Percentiles rank a stretch among this genome's conserved stretches.
Conservation (phyloP, 208 protist genomes). For the Blechomonas ayalai region DNA sequence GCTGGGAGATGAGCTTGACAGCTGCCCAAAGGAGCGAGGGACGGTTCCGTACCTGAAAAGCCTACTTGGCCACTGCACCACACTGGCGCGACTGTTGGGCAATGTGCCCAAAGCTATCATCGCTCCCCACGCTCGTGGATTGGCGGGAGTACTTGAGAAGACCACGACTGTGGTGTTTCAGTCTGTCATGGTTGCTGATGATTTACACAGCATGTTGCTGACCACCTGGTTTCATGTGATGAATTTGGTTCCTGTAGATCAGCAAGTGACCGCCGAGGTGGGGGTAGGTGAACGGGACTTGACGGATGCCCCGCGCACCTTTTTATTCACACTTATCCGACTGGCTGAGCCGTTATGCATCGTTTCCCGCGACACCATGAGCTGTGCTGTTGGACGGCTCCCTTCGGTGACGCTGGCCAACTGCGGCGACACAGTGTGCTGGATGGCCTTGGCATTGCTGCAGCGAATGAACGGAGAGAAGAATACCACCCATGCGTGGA, state of each 20-base stretch:
- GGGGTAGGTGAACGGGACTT: too few relatives aligned
- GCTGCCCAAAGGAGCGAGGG: background rate
- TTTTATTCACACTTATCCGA: constrained; percentile 28
- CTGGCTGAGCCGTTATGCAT: constrained; percentile 15
- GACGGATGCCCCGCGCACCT: background rate
- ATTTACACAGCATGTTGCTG: constrained; percentile 32
- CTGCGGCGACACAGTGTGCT: constrained; percentile 31
- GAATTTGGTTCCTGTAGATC: constrained; percentile 20
- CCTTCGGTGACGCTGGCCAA: background rate
- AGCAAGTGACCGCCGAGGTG: background rate
- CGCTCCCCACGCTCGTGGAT: constrained; percentile 5
- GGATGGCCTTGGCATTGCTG: constrained; percentile 65
- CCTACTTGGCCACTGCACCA: constrained; percentile 7
- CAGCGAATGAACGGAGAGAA: constrained; percentile 52
- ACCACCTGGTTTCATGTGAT: constrained; percentile 56
- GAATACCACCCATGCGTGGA: constrained; percentile 36
- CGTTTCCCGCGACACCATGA: background rate
- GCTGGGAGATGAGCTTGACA: constrained; percentile 18
- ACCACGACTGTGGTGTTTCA: constrained; percentile 12
- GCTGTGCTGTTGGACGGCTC: background rate
- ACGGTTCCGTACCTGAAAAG: background rate
- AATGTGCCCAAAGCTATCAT: constrained; percentile 7
- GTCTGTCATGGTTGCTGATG: constrained; percentile 10
- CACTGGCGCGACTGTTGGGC: constrained; percentile 19
- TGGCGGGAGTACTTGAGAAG: constrained; percentile 10